A percentile compares a stretch with the other conserved stretches of the same genome.
Conservation (phyloP, 2,329 filamentous ascomycete genomes). For the Xylariaceae sp. region DNA sequence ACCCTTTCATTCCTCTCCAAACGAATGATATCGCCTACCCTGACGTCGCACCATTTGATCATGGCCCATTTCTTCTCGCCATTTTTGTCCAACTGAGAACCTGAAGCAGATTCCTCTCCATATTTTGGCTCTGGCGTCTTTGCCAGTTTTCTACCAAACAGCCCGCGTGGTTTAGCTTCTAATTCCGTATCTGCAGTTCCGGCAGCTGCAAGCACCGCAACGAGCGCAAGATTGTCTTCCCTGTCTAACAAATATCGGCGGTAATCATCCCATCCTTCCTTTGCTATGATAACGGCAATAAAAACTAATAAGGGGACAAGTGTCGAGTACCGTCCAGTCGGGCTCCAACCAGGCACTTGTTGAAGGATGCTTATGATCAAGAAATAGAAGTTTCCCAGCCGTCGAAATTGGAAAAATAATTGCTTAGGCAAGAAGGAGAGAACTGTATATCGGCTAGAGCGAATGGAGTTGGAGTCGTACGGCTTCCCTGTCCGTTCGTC, state of each 20-base stretch:
- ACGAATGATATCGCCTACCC: conserved; percentile 65
- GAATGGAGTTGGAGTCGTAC: conserved; percentile 59
- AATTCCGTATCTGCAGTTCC: conserved; percentile 13
- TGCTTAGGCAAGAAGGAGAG: conserved; percentile 84
- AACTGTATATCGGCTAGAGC: conserved; percentile 75
- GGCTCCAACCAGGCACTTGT: conserved; percentile 71
- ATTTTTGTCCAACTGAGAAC: conserved; percentile 10
- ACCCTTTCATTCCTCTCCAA: conserved; percentile 70
- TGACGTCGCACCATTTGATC: conserved; percentile 62
- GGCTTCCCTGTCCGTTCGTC: conserved; percentile 46
- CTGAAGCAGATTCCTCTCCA: background rate
- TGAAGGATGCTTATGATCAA: conserved; percentile 78
- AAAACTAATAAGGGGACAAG: conserved; percentile 69
- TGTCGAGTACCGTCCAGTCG: conserved; percentile 68
- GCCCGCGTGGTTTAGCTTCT: conserved; percentile 2
- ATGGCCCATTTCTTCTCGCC: conserved; percentile 41
- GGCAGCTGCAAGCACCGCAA: conserved; percentile 10
- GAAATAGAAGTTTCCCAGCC: conserved; percentile 84
- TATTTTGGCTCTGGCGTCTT: background rate
- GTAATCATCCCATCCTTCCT: conserved; percentile 84
- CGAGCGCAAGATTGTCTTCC: conserved; percentile 60
- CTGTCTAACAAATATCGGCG: conserved; percentile 74
- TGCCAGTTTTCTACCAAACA: background rate
- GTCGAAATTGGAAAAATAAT: conserved; percentile 77
- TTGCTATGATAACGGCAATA: conserved; percentile 74